Evolutionary conservation across 2,329 filamentous ascomycete genomes (phyloP), one percentile per base, ranked within the genome.

Genomic region (Tolypocladium paradoxum): DNA sequence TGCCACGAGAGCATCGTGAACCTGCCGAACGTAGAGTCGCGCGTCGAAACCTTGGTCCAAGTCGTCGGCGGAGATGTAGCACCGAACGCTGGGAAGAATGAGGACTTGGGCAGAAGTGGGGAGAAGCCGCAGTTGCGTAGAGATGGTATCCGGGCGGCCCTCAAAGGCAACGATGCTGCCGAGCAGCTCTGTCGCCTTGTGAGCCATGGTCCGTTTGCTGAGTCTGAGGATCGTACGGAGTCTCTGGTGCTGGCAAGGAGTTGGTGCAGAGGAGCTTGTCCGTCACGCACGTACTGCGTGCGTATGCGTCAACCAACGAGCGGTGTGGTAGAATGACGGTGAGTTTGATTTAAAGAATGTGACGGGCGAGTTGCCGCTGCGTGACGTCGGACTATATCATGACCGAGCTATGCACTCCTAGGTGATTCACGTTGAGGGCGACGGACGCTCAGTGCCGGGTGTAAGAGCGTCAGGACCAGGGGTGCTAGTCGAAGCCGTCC

Each of bases 141-240:
- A 75, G 33, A 85, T 71, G 33, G 72, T 68, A 47, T 82, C 76
- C 27, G 66, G 60, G 34, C 78, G 72, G 6, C 82, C 82, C 61
- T 85, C 82, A 53, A 85, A 75, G 56, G 81, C 79, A 51, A 85
- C 72, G 51, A 85, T 66, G 61, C 73, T 78, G 48, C 81, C 80
- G 48, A 60, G 52, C 34, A 56, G 50, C n/a, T 60, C 58, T 50
- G 60, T 58, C 54, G 61, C 53, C 40, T 55, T 53, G 46, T 53
- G 53, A 36, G 59, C 48, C 65, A 67, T 68, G 48, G 50, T 60
- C 43, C 31, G 12, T 52, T 22, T 48, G 7, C 14, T 4, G 33
- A 35, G n/a, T 18, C n/a, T 8, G 4, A 46, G 11, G 4, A 6
- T 31, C 7, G 27, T 20, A 14, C 14, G 6, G 14, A 29, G 7